A percentile compares a stretch with the other conserved stretches of the same genome.
These are phyloP conservation scores for Malus orientalis DNA, from an alignment of 306 rosid species.

Conservation along the genomic window DNA sequence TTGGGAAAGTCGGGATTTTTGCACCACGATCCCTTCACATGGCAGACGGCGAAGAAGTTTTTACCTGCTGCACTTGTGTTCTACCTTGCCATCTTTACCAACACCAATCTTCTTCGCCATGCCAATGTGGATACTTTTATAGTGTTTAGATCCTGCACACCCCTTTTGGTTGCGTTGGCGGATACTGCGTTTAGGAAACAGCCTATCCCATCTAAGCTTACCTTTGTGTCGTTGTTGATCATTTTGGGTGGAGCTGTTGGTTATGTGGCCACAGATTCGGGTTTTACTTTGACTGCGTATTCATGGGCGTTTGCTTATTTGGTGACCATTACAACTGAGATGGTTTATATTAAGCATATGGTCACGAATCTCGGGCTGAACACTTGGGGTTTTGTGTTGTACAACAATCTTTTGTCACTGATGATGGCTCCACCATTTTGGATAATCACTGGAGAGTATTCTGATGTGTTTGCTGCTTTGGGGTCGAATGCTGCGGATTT, in stretches of 20 bases:
- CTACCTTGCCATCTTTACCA: conserved; percentile 89
- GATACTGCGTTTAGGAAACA: conserved; percentile 71
- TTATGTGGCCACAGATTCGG: conserved; percentile 85
- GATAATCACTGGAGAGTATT: conserved; percentile 76
- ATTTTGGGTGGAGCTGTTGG: conserved; percentile 89
- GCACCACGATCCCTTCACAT: conserved; percentile 68
- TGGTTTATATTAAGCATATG: conserved; percentile 97
- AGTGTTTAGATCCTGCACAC: conserved; percentile 84
- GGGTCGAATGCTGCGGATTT: conserved; percentile 38
- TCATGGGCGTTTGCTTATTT: conserved; percentile 93
- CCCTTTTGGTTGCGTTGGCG: conserved; percentile 88
- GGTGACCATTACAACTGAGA: conserved; percentile 82
- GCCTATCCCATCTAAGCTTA: conserved; percentile 67
- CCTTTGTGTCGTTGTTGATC: conserved; percentile 58
- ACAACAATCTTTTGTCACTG: conserved; percentile 66
- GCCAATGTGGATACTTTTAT: conserved; percentile 94
- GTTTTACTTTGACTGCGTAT: conserved; percentile 72
- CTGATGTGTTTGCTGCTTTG: conserved; percentile 55
- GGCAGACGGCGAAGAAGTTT: conserved; percentile 71
- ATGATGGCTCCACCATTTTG: conserved; percentile 84
- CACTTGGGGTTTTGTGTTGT: conserved; percentile 91
- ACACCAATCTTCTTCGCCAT: conserved; percentile 91
- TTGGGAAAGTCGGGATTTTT: conserved; percentile 69
- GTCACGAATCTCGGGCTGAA: conserved; percentile 84
- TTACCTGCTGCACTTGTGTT: conserved; percentile 89